Conservation (phyloP, 2,329 filamentous ascomycete genomes). For the Elsinoe fawcettii region DNA sequence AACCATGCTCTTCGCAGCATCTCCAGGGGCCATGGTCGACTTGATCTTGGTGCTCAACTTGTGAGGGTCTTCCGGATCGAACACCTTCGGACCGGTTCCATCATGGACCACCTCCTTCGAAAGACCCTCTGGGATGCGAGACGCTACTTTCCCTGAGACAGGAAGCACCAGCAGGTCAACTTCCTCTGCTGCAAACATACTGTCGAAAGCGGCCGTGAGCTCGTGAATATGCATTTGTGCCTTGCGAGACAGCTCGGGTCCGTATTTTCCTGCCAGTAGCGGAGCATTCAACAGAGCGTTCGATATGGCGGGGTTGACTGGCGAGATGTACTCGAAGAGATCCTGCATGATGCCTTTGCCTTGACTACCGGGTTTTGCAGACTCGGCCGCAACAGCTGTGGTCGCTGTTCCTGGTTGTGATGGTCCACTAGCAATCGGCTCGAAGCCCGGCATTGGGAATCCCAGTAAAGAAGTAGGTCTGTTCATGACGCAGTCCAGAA, state of each 20-base stretch:
- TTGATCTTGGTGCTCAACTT: conserved; percentile 28
- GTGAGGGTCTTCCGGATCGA: neutral
- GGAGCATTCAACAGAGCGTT: conserved; percentile 37
- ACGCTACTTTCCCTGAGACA: conserved; percentile 39
- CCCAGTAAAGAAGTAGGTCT: conserved; percentile 25
- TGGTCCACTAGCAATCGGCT: conserved; percentile 19
- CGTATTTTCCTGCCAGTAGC: conserved; percentile 27
- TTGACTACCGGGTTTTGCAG: neutral
- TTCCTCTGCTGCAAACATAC: conserved; percentile 29
- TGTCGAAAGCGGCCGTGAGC: conserved; percentile 43
- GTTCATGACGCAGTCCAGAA: conserved; percentile 27
- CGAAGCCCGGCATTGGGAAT: conserved; percentile 27
- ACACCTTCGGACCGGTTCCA: neutral
- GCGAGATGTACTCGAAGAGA: conserved; percentile 39
- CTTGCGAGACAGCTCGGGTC: conserved; percentile 35
- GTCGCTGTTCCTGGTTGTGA: conserved; percentile 6
- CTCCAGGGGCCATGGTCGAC: conserved; percentile 33
- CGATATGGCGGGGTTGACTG: conserved; percentile 39
- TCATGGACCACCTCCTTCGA: conserved; percentile 17
- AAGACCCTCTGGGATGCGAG: conserved; percentile 31
- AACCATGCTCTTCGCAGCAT: conserved; percentile 31
- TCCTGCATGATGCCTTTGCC: conserved; percentile 27
- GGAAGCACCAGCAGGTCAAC: conserved; percentile 46
- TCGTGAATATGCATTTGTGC: conserved; percentile 41
- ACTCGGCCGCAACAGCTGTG: neutral